These are phyloP conservation scores for Suhomyces yuchorum DNA, from an alignment of 1,139 yeast species.

Conservation along the genomic window DNA sequence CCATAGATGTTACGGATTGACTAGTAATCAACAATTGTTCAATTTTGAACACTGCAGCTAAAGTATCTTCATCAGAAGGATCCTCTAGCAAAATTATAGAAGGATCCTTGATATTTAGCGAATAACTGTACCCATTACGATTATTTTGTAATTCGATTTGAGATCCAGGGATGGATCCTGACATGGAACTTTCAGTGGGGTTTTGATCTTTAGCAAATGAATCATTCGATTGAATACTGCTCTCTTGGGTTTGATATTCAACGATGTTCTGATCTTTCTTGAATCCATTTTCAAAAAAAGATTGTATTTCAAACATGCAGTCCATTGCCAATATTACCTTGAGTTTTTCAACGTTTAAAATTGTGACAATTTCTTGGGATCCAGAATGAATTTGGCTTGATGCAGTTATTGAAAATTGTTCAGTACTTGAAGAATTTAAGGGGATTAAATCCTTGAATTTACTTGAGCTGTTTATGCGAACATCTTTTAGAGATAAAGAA, in stretches of 20 bases:
- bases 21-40: conserved; percentile 76
- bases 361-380: conserved; percentile 48
- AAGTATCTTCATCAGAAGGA: conserved; percentile 67
- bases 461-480: conserved; percentile 61
- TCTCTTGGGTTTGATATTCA: conserved; percentile 17
- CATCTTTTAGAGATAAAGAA: conserved; percentile 79
- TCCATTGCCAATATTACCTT: conserved; percentile 81
- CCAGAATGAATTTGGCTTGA: conserved; percentile 45
- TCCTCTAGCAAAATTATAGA: conserved; percentile 82
- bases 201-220: background rate
- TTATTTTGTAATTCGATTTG: background rate
- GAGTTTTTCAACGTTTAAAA: conserved; percentile 79
- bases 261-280: conserved; percentile 24
- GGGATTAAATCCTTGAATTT: conserved; percentile 83
- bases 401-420: conserved; percentile 69
- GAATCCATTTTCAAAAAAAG: conserved; percentile 54
- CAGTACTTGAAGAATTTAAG: conserved; percentile 56
- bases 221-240: background rate
- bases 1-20: conserved; percentile 64
- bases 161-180: background rate
- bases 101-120: conserved; percentile 75
- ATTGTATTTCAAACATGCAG: conserved; percentile 75
- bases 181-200: background rate
- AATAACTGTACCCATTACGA: conserved; percentile 36
- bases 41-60: conserved; percentile 87